Conservation (phyloP, 169 alveolate genomes). For the Plasmodium gaboni region DNA sequence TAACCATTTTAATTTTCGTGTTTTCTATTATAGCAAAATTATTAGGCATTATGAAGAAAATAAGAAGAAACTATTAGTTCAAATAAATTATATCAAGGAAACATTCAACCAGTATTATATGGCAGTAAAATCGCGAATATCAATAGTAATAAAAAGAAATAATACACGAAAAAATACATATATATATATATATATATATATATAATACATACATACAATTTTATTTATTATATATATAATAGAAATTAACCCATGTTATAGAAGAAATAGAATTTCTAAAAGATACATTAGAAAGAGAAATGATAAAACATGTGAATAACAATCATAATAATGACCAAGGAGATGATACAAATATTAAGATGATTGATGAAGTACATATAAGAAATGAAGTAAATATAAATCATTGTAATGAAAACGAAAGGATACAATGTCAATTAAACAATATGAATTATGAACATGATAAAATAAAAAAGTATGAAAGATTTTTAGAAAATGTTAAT, state of each 20-base stretch:
- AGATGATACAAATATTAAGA: background rate
- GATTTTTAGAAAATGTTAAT: background rate
- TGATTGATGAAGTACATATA: background rate
- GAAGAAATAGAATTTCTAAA: slow-evolving; percentile 24
- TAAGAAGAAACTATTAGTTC: slow-evolving; percentile 35
- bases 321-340: slow-evolving; percentile 10
- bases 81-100: slow-evolving; percentile 47
- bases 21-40: slow-evolving; percentile 21
- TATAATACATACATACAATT: no score
- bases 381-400: slow-evolving; percentile 3
- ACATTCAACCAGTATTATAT: slow-evolving; percentile 48
- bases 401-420: background rate
- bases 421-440: background rate
- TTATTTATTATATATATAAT: background rate
- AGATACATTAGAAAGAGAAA: slow-evolving; percentile 3
- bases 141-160: slow-evolving; percentile 7
- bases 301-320: background rate
- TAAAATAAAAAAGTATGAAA: slow-evolving; percentile 6
- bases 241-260: slow-evolving; percentile 16
- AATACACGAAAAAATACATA: background rate
- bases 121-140: slow-evolving; percentile 6
- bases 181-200: background rate
- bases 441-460: slow-evolving; percentile 15
- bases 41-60: slow-evolving; percentile 39
- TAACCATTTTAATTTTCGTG: background rate